Evolutionary conservation across 192 early-diverging fungal genomes (phyloP).

Genomic region (Umbelopsis sp.): DNA sequence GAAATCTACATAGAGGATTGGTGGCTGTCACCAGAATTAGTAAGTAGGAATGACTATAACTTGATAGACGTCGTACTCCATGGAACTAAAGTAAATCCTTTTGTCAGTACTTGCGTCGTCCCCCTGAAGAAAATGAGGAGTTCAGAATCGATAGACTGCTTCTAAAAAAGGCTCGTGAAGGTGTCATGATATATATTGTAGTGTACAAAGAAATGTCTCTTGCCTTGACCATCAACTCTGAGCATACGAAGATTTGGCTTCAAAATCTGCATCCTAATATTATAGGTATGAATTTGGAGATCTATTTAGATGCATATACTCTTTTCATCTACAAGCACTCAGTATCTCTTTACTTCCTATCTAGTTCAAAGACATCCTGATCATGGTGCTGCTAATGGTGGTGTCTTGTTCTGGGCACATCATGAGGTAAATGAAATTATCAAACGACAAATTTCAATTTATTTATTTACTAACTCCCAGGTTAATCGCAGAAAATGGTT

Average conservation of each 20-base stretch:
- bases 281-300: conserved; percentile 49
- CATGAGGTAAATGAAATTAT: conserved; percentile 50
- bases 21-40: conserved; percentile 92
- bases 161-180: conserved; percentile 79
- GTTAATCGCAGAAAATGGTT: conserved; percentile 63
- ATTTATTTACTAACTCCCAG: neutral
- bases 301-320: too few species aligned
- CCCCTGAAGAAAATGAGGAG: conserved; percentile 71
- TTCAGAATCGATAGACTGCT: conserved; percentile 80
- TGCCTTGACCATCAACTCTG: conserved; percentile 71
- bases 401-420: conserved; percentile 84
- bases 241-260: conserved; percentile 73
- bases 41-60: conserved; percentile 26
- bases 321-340: too few species aligned
- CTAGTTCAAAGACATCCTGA: conserved; percentile 83
- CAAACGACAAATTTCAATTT: too few species aligned
- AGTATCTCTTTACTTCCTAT: neutral
- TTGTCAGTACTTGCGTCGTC: conserved; percentile 69
- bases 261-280: conserved; percentile 78
- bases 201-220: conserved; percentile 86
- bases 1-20: conserved; percentile 82
- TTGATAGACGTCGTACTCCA: neutral
- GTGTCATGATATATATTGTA: conserved; percentile 81
- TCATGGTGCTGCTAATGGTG: conserved; percentile 67
- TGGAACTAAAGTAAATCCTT: neutral